Evolutionary conservation across 179 eudicot genomes (phyloP).

Genomic region (Sideroxylon spinosum): DNA sequence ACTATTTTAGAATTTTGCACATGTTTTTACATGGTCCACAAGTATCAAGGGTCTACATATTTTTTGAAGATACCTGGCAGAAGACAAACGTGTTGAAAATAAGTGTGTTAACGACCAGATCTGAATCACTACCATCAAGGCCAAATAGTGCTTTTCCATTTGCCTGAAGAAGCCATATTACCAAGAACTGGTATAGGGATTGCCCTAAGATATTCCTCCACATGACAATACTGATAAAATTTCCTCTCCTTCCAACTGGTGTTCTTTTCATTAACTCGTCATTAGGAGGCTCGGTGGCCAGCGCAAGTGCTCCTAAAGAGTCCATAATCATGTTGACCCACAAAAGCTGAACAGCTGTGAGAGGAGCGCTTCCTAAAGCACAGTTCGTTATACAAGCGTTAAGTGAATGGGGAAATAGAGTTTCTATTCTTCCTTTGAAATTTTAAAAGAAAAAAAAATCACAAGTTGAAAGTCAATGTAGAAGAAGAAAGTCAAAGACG

Average conservation of each 20-base stretch:
- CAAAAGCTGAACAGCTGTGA: constrained; percentile 89
- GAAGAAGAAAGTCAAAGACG: neutral
- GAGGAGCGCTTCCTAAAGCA: constrained; percentile 69
- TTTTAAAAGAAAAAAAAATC: neutral
- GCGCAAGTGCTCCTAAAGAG: constrained; percentile 82
- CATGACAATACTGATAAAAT: constrained; percentile 76
- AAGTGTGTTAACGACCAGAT: constrained; percentile 68
- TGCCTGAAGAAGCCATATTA: constrained; percentile 74
- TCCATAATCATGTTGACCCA: constrained; percentile 97
- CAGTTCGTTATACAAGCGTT: neutral
- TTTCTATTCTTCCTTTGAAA: neutral
- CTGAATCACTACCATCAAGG: constrained; percentile 48
- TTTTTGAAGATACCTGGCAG: constrained; percentile 63
- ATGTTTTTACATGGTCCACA: neutral
- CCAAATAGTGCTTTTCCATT: constrained; percentile 49
- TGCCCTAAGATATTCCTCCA: constrained; percentile 95
- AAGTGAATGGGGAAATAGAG: neutral
- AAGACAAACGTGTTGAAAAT: constrained; percentile 86
- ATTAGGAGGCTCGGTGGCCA: constrained; percentile 92
- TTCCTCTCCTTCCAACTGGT: constrained; percentile 79
- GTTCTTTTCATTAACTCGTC: constrained; percentile 68
- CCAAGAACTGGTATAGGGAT: constrained; percentile 68
- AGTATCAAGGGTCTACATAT: neutral
- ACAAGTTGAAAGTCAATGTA: neutral
- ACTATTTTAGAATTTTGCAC: neutral